Conservation (phyloP, 2,329 filamentous ascomycete species). For the Cladorrhinum sp. region DNA sequence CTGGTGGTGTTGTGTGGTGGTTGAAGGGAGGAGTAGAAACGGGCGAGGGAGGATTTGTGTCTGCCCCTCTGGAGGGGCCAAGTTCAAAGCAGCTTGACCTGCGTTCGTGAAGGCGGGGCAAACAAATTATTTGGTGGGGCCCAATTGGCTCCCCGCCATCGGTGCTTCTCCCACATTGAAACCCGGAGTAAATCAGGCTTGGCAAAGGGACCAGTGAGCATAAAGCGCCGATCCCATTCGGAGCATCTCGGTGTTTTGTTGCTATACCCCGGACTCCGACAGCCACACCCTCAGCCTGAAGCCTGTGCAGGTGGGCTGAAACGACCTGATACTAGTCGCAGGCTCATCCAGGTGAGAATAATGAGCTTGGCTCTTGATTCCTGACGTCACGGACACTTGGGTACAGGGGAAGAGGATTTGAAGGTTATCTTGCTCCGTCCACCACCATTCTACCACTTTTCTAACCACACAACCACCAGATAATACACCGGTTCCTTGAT, state of each 20-base stretch:
- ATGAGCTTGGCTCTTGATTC: neutral
- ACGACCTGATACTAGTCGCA: no score
- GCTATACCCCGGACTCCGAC: neutral
- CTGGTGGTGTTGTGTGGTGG: constrained; percentile 17
- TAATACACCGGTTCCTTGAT: constrained; percentile 4
- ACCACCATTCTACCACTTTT: neutral
- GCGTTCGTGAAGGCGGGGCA: constrained; percentile 16
- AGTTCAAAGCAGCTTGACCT: constrained; percentile 9
- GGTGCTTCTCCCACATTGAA: constrained; percentile 3
- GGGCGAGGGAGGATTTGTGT: constrained; percentile 10
- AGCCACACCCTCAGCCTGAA: neutral
- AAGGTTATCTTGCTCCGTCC: neutral
- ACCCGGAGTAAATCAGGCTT: constrained; percentile 12
- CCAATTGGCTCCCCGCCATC: constrained; percentile 13
- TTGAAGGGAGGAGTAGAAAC: constrained; percentile 10
- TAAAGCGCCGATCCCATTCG: constrained; percentile 12
- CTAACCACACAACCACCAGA: neutral
- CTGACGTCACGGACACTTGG: constrained; percentile 16
- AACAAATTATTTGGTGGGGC: constrained; percentile 19
- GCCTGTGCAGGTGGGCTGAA: no score
- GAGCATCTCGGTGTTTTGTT: constrained; percentile 12
- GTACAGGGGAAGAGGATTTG: neutral
- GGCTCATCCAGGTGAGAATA: neutral
- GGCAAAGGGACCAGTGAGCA: constrained; percentile 14
- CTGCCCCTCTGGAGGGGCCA: constrained; percentile 15